Base-by-base conservation (phyloP, 1,284 basidiomycete genomes). In the Singerocomus rubriflavus region DNA sequence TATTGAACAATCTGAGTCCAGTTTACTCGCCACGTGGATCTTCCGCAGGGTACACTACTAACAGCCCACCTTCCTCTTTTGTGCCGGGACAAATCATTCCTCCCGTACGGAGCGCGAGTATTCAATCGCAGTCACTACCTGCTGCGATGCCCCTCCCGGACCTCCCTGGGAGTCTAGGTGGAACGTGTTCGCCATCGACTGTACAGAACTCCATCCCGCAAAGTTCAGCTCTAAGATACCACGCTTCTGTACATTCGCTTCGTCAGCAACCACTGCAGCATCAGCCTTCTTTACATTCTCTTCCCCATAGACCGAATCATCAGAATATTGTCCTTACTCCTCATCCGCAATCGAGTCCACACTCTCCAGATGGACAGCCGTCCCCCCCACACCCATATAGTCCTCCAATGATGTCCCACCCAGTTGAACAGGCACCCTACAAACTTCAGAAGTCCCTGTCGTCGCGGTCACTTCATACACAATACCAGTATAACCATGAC, bases 361-460 rank as follows among this genome's bases (percentile, higher is more conserved):
- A 52, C 16, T 14, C 49, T 32, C 30, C 27, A 14, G 36, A 60
- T 13, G 53, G 39, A 21, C 60, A 60, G 5, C 17, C 39, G 25
- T 48, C 49, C 32, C 33, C 50, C 9, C 32, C 45, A 17, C 51
- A 47, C 34, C 35, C 53, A 16, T 32, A 48, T 21, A 51, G 37
- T 29, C 57, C 53, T 25, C 50, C 50, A 38, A 41, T 43, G n/a
- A 33, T 30, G 27, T 40, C 55, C 17, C 50, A 55, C 32, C 42
- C 43, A 6, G 35, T 40, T 6, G 73, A 75, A 41, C 70, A 73
- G 59, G 32, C 71, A 67, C 37, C 46, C 7, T 53, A 63, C 17
- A 71, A 66, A 14, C 59, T 87, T 25, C 78, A 76, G 43, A 84
- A 83, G 63, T 77, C 77, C 11, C 67, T 75, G n/a, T 88, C 87